These are phyloP conservation scores for Takashimella koratensis DNA, from an alignment of 1,284 basidiomycete genomes.

Conservation along the genomic window DNA sequence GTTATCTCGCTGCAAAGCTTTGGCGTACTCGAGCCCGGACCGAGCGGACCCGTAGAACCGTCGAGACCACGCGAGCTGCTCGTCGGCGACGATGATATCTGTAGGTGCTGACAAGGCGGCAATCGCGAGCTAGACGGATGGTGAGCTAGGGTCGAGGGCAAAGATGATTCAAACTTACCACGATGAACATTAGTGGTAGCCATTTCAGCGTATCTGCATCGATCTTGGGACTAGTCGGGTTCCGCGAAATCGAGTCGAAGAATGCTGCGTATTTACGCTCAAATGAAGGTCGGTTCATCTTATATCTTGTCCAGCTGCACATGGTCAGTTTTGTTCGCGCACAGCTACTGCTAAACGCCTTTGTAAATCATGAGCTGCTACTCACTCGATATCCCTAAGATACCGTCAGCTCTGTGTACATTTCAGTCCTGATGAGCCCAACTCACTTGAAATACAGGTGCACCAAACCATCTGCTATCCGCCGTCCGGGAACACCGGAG, in stretches of 20 bases:
- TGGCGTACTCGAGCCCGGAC: slow-evolving; percentile 49
- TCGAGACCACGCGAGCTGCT: slow-evolving; percentile 46
- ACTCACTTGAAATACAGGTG: slow-evolving; percentile 47
- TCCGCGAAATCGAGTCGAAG: slow-evolving; percentile 45
- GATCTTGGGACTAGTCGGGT: slow-evolving; percentile 44
- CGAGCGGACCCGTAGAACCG: slow-evolving; percentile 49
- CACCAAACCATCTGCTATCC: slow-evolving; percentile 48
- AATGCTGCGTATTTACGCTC: slow-evolving; percentile 44
- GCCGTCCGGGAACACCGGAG: slow-evolving; percentile 45
- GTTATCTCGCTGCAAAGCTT: slow-evolving; percentile 50
- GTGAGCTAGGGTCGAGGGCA: neutral
- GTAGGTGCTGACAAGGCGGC: slow-evolving; percentile 47
- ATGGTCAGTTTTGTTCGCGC: slow-evolving; percentile 1
- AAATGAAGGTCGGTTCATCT: slow-evolving; percentile 49
- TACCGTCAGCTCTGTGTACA: neutral
- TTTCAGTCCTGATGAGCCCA: too few relatives aligned
- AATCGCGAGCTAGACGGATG: slow-evolving; percentile 43
- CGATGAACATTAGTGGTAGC: slow-evolving; percentile 50
- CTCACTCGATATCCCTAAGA: slow-evolving; percentile 37
- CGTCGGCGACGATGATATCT: slow-evolving; percentile 44
- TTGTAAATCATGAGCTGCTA: neutral
- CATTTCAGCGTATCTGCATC: slow-evolving; percentile 49
- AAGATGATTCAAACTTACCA: slow-evolving; percentile 29
- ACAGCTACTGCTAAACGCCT: neutral
- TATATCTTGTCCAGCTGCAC: slow-evolving; percentile 50